Base-by-base conservation (phyloP, 1,284 basidiomycete genomes). In the Mycena sp. region DNA sequence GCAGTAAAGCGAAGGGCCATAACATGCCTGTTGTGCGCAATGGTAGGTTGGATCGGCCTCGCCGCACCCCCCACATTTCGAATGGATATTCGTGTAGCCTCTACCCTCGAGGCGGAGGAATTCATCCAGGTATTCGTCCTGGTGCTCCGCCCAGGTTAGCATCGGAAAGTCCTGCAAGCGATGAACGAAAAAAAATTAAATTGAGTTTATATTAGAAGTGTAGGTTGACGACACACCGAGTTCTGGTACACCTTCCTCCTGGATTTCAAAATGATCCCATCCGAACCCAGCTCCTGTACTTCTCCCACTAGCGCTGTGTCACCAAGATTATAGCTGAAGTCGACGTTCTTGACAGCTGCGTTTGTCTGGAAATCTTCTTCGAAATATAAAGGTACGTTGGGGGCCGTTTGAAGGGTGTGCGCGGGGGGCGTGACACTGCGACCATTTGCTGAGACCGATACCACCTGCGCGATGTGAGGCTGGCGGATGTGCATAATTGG, bases 271-370 rank as follows among this genome's bases (percentile, higher is more conserved):
- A 37, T 14, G 22, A 57, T 57, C 0, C 55, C 55, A n/a, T 57
- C 55, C 16, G 20, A 20, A 0, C 11, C 52, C 9, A 11, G 4
- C 25, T 10, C 7, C 54, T 34, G 30, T 2, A 34, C 30, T 5
- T 34, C 30, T 34, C 30, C 30, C 30, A 34, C 30, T 34, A 34
- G 13, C 8, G 3, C 3, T 5, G 55, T 41, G 55, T 65, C 64
- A 3, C 55, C 64, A 0, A 65, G 52, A 37, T 56, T 20, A 18
- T 65, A 65, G 30, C 44, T 57, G 55, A 65, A 65, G 13, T 65
- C 54, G 8, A 4, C 20, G 25, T 3, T 37, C 9, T 65, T 41
- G 3, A 57, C 1, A 1, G 64, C 64, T 0, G 55, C 52, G 8
- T 65, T 65, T 2, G 64, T 65, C 9, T n/a, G 13, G 9, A 25